Conservation (phyloP, 495 filamentous ascomycete genomes). For the Neurospora sp. region DNA sequence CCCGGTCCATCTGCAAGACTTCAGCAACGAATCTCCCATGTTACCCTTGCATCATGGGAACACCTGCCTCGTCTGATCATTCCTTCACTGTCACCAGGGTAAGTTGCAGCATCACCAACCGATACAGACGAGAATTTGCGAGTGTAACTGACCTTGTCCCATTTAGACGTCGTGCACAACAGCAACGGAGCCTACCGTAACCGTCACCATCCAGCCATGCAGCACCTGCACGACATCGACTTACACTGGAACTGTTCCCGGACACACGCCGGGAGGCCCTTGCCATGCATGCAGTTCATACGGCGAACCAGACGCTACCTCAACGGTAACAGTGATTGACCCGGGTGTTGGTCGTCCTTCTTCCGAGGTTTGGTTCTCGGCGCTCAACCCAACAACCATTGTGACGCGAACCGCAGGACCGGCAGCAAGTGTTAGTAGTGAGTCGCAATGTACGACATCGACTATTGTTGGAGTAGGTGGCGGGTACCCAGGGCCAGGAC, state of each 20-base stretch:
- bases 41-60: conserved; percentile 25
- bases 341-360: not conserved
- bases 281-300: conserved; percentile 21
- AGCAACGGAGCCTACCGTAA: conserved; percentile 12
- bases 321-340: not conserved
- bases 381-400: not conserved
- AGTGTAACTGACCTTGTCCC: not conserved
- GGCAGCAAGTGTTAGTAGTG: not conserved
- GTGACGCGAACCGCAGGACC: not conserved
- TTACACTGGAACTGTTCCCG: conserved; percentile 21
- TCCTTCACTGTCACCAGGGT: conserved; percentile 27
- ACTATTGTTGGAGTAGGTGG: not conserved
- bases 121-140: not conserved
- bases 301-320: not conserved
- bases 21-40: conserved; percentile 24
- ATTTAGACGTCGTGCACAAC: conserved; percentile 17
- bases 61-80: conserved; percentile 9
- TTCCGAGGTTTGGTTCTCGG: not conserved
- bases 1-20: conserved; percentile 30
- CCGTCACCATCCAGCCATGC: conserved; percentile 20
- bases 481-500: not conserved
- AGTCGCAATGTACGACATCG: not conserved
- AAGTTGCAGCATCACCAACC: not conserved
- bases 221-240: conserved; percentile 16
- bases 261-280: conserved; percentile 18